phyloP scores from a whole-genome alignment of 1,139 yeast genomes.

The Nakaseomyces uthaithaninus region DNA sequence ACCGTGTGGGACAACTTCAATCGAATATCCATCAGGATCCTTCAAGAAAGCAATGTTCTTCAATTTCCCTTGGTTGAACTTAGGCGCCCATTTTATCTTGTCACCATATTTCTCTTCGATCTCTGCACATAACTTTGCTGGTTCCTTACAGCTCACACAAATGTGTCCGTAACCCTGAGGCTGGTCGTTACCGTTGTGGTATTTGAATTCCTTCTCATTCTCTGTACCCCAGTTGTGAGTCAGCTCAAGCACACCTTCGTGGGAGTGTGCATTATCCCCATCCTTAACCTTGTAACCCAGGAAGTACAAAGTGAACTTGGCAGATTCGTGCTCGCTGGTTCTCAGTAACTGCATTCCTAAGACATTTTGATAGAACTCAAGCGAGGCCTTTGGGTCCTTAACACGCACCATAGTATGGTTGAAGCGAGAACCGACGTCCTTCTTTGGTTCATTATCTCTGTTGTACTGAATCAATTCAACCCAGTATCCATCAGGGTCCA shows the following conservation, averaged over 20 bases:
- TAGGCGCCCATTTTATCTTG: conserved; percentile 42
- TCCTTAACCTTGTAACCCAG: conserved; percentile 50
- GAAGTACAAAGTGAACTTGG: conserved; percentile 79
- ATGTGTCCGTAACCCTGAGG: conserved; percentile 84
- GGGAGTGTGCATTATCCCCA: conserved; percentile 33
- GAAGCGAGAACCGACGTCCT: conserved; percentile 46
- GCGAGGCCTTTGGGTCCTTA: conserved; percentile 69
- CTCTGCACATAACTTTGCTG: conserved; percentile 46
- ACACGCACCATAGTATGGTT: conserved; percentile 93
- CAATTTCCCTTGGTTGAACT: conserved; percentile 54
- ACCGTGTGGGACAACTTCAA: conserved; percentile 54
- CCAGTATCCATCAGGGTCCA: conserved; percentile 98
- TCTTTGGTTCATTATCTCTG: conserved; percentile 34
- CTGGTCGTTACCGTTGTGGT: conserved; percentile 77
- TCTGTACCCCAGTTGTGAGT: conserved; percentile 97
- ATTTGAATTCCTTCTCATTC: conserved; percentile 56
- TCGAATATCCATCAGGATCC: conserved; percentile 90
- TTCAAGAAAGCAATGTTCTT: conserved; percentile 58
- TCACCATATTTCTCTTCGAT: conserved; percentile 43
- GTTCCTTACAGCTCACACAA: conserved; percentile 64
- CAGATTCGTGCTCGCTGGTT: conserved; percentile 49
- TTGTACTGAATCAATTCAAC: conserved; percentile 71
- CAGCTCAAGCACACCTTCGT: conserved; percentile 70
- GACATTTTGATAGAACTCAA: conserved; percentile 66
- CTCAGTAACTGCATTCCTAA: conserved; percentile 72